These are phyloP conservation scores for Colletotrichum cordylinicola DNA, from an alignment of 2,329 filamentous ascomycete species.

Conservation along the genomic window DNA sequence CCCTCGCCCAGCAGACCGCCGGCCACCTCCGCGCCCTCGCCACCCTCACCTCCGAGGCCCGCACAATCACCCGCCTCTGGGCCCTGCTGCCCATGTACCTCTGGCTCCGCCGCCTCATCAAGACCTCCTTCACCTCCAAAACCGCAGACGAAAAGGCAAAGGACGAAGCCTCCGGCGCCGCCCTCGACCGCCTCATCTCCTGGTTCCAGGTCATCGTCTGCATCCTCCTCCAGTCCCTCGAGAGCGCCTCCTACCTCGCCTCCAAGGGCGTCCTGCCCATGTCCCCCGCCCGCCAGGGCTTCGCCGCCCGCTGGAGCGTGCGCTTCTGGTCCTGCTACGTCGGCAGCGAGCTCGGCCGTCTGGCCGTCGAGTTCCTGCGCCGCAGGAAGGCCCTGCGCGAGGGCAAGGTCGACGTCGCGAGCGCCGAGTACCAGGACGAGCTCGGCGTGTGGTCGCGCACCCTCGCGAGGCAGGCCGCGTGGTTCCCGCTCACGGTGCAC, in stretches of 20 bases:
- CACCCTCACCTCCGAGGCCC: conserved; percentile 70
- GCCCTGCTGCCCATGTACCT: conserved; percentile 76
- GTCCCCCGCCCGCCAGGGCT: conserved; percentile 59
- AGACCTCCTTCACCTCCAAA: conserved; percentile 26
- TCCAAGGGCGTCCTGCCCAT: conserved; percentile 73
- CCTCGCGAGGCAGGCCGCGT: conserved; percentile 73
- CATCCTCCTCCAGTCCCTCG: conserved; percentile 76
- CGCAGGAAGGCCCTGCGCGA: conserved; percentile 29
- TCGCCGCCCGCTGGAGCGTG: conserved; percentile 74
- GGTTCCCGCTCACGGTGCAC: conserved; percentile 83
- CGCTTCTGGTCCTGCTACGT: conserved; percentile 84
- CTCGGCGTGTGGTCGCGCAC: conserved; percentile 65
- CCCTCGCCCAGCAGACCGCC: conserved; percentile 54
- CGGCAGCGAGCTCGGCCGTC: conserved; percentile 73
- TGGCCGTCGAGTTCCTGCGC: conserved; percentile 55
- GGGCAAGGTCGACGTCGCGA: conserved; percentile 34
- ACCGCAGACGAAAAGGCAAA: conserved; percentile 33
- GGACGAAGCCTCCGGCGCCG: conserved; percentile 41
- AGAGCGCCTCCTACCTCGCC: conserved; percentile 83
- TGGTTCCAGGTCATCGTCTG: conserved; percentile 73
- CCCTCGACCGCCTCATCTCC: conserved; percentile 56
- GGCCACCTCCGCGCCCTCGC: conserved; percentile 65
- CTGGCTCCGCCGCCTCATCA: conserved; percentile 62
- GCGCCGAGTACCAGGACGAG: conserved; percentile 52
- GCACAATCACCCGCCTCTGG: conserved; percentile 80